Evolutionary conservation across 2,329 filamentous ascomycete species (phyloP), one percentile per base, ranked within the genome.

Genomic region (Aureobasidium sp.): DNA sequence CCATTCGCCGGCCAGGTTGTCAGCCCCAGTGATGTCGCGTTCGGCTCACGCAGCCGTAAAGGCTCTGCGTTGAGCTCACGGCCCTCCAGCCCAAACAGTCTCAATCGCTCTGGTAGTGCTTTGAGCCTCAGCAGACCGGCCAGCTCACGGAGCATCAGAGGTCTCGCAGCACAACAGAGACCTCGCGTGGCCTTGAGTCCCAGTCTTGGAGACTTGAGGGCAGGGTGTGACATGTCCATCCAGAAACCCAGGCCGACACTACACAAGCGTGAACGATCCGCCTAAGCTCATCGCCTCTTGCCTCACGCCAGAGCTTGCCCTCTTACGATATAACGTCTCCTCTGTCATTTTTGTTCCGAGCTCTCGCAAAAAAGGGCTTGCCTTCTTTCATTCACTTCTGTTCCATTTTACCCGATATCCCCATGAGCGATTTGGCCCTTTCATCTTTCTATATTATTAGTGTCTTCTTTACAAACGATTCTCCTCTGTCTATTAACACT

Each of bases 1-100:
- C 88, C 88, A 0, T 82, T 86, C 44, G 86, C 85, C 3, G 88
- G 85, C 4, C 83, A 86, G 66, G 75, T 87, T 20, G 83, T 91
- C 17, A 56, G 42, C 44, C 55, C 55, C 7, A 42, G 29, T n/a
- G 61, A 58, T 12, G 27, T 48, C 20, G 41, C 61, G 4, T 53
- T 62, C 25, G 44, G 49, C 25, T 45, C 60, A 14, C 60, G 60
- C 25, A 45, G 47, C 37, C 47, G 59, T 20, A 48, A 48, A 62
- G 49, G 49, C 17, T 62, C 60, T 15, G 27, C 17, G 15, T 25
- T 62, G 36, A 29, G 45, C 22, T 60, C 57, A 20, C 44, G 57
- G 25, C 57, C 57, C 3, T 29, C 44, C 17, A 60, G 57, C 14
- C 57, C 57, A 20, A 60, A 51, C 34, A 34, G 27, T 51, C 17